Conservation (phyloP, 305 asterid species). For the Rubia balearica region DNA sequence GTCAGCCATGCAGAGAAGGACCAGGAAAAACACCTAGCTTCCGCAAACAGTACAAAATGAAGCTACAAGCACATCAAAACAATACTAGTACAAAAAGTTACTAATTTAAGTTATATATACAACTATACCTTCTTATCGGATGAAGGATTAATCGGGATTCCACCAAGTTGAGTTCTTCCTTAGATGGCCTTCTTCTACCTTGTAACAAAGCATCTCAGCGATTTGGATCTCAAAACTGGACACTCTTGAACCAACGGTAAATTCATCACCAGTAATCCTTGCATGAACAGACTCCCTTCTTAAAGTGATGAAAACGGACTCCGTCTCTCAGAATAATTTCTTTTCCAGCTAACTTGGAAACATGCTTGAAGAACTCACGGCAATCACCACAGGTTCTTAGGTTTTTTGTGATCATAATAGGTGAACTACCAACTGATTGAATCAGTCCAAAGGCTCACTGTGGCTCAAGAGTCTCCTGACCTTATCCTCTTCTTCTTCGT, state of each 20-base stretch:
- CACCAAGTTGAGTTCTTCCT: background rate
- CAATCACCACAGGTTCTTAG: slow-evolving; percentile 33
- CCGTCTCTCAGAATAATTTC: slow-evolving; percentile 31
- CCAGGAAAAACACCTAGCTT: background rate
- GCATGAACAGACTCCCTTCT: slow-evolving; percentile 30
- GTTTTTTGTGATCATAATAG: slow-evolving; percentile 26
- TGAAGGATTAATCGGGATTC: background rate
- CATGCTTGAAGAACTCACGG: slow-evolving; percentile 27
- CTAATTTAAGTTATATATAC: background rate
- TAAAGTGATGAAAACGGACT: slow-evolving; percentile 31
- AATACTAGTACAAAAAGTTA: background rate
- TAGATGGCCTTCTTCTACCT: too few species aligned
- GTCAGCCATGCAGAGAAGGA: background rate
- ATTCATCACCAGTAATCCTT: slow-evolving; percentile 27
- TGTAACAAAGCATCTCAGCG: background rate
- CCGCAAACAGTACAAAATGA: background rate
- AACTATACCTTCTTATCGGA: background rate
- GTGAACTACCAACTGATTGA: slow-evolving; percentile 12
- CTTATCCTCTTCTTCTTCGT: slow-evolving; percentile 25
- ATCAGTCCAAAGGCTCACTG: slow-evolving; percentile 32
- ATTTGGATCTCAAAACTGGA: background rate
- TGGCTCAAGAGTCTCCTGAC: slow-evolving; percentile 25
- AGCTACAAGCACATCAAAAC: background rate
- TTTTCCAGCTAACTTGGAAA: slow-evolving; percentile 20
- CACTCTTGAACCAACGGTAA: background rate